Evolutionary conservation across 192 early-diverging fungal species (phyloP).

Genomic region (Coemansia sp.): DNA sequence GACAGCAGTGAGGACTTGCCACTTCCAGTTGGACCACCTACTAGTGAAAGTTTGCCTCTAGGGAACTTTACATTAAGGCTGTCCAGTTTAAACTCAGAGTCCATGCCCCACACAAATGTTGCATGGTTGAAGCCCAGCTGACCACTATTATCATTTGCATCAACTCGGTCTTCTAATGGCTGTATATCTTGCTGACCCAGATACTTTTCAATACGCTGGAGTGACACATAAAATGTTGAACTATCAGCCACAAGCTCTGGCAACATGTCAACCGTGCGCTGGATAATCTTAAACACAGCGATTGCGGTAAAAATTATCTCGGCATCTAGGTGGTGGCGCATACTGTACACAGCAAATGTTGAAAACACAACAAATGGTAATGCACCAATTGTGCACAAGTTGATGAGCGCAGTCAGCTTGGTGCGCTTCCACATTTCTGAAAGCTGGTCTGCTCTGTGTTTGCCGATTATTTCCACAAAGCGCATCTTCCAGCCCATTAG

Average conservation of each 20-base stretch:
- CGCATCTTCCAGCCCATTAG: conserved; percentile 78
- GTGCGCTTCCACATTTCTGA: conserved; percentile 45
- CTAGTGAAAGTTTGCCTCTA: conserved; percentile 62
- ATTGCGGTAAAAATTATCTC: conserved; percentile 69
- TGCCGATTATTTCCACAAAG: conserved; percentile 66
- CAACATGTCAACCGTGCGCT: conserved; percentile 57
- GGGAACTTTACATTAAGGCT: conserved; percentile 67
- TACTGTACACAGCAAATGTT: conserved; percentile 62
- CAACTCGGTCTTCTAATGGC: conserved; percentile 29
- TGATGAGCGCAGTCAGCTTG: conserved; percentile 54
- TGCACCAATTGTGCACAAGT: conserved; percentile 58
- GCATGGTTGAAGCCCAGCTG: conserved; percentile 53
- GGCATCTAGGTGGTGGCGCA: conserved; percentile 54
- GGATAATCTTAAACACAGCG: conserved; percentile 68
- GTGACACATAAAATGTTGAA: conserved; percentile 59
- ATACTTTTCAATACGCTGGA: conserved; percentile 68
- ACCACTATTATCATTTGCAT: background rate
- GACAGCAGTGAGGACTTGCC: conserved; percentile 80
- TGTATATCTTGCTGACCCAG: conserved; percentile 69
- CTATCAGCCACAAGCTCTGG: conserved; percentile 55
- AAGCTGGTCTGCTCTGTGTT: conserved; percentile 59
- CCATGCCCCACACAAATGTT: conserved; percentile 21
- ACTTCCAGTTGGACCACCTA: conserved; percentile 83
- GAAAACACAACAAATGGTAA: conserved; percentile 56
- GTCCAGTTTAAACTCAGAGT: conserved; percentile 47